Evolutionary conservation across 1,284 basidiomycete genomes (phyloP).

Genomic region (Fomitopsis betulina): DNA sequence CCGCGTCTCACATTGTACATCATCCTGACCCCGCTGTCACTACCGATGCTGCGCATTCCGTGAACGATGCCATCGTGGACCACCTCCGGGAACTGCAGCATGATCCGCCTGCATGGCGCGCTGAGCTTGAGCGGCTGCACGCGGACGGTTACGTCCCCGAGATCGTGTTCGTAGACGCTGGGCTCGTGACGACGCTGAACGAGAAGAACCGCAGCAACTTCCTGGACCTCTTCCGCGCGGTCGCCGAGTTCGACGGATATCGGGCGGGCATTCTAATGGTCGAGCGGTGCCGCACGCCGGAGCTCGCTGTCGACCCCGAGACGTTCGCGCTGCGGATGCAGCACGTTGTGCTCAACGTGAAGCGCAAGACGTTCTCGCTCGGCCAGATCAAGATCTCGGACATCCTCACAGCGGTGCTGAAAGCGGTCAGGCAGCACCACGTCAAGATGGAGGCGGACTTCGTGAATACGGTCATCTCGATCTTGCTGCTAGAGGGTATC

Average conservation of each 20-base stretch:
- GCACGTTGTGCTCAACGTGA: constrained; percentile 89
- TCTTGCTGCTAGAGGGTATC: constrained; percentile 93
- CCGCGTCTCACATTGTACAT: constrained; percentile 40
- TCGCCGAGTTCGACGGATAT: constrained; percentile 97
- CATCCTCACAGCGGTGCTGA: constrained; percentile 84
- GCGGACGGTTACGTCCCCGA: constrained; percentile 86
- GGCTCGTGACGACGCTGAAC: constrained; percentile 87
- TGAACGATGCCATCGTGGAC: constrained; percentile 58
- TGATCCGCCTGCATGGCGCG: constrained; percentile 66
- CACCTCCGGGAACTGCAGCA: constrained; percentile 55
- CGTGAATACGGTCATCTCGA: constrained; percentile 95
- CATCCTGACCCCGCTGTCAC: constrained; percentile 25
- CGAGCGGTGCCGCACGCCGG: constrained; percentile 89
- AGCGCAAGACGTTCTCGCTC: constrained; percentile 94
- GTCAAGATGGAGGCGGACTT: constrained; percentile 99
- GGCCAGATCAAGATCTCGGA: constrained; percentile 96
- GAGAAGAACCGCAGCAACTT: constrained; percentile 86
- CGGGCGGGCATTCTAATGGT: constrained; percentile 94
- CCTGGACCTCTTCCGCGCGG: constrained; percentile 92
- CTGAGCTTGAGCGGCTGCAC: constrained; percentile 63
- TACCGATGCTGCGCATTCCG: neutral
- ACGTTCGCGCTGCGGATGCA: constrained; percentile 98
- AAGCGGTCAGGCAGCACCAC: constrained; percentile 87
- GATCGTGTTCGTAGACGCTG: constrained; percentile 95
- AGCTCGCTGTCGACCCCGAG: constrained; percentile 88